Evolutionary conservation across 108 stramenopile genomes (phyloP).

Genomic region (Parmales sp.): DNA sequence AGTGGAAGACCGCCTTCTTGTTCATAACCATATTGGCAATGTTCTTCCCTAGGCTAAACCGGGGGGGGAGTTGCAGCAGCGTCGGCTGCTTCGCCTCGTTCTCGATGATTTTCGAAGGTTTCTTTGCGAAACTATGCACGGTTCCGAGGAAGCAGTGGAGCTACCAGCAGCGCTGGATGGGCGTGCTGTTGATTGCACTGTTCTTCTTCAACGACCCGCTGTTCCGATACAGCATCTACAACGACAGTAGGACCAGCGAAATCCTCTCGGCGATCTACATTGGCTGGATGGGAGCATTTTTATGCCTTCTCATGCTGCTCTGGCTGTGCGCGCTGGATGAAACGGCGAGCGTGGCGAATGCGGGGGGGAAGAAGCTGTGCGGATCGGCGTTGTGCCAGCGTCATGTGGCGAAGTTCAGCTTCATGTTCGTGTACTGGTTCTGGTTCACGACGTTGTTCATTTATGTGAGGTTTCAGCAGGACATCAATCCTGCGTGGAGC

Average conservation of each 20-base stretch:
- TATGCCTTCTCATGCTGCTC: background rate
- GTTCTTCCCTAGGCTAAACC: background rate
- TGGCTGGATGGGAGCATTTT: background rate
- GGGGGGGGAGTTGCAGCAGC: background rate
- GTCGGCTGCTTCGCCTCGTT: background rate
- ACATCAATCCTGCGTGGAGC: background rate
- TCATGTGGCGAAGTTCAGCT: background rate
- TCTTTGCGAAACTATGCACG: background rate
- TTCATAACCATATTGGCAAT: background rate
- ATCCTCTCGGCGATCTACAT: background rate
- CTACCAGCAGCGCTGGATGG: conserved; percentile 8
- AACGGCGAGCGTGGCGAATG: background rate
- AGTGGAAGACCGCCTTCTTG: background rate
- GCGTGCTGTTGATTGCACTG: background rate
- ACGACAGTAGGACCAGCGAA: background rate
- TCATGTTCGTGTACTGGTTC: background rate
- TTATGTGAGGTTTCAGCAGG: background rate
- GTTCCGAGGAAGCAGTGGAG: background rate
- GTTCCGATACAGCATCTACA: background rate
- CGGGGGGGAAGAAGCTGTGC: background rate
- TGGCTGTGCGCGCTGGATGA: conserved; percentile 11
- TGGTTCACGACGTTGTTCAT: background rate
- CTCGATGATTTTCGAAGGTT: background rate
- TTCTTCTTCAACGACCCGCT: conserved; percentile 12
- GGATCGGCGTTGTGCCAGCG: background rate